Evolutionary conservation across 2,329 filamentous ascomycete species (phyloP), one percentile per base, ranked within the genome.

Genomic region (Fusarium papillatum): DNA sequence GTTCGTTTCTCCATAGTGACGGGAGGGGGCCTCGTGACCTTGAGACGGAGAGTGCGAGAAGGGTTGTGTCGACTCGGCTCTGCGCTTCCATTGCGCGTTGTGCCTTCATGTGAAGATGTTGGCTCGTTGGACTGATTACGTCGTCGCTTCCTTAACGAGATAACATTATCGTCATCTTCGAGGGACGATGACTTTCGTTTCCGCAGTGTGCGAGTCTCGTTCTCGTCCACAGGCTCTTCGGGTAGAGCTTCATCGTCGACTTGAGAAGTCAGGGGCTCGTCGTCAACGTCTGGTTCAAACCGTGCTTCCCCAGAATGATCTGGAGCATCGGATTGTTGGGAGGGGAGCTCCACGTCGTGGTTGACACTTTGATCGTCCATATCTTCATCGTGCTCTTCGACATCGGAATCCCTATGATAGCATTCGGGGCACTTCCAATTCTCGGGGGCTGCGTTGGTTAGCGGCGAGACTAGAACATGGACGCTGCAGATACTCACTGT

Each of bases 111-210:
- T 8, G 79, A 75, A 11, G 81, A 81, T n/a, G 82, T 69, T 41
- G 83, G 84, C 39, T 86, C 88, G n/a, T 86, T 86, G 0, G 85
- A 85, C 1, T 85, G 84, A 29, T 88, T 86, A 78, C 87, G 87
- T 55, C 88, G 84, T 39, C 91, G 87, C 81, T 91, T 93, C 71
- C 89, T 88, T 41, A 88, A 81, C 1, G 87, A 85, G 69, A 87
- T 84, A 19, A 86, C 84, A 19, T 86, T 86, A 76, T 93, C 88
- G 74, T 95, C 87, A 74, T 85, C 87, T 61, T 93, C 92, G 16
- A 90, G 87, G 5, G 94, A 93, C 1, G 95, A 95, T 22, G 95
- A 93, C 83, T 96, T 98, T 66, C 96, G 92, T 85, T 98, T 98
- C 71, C 96, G 90, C 71, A 98, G 86, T 38, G 94, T 90, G 65